Conservation (phyloP, 2,329 filamentous ascomycete genomes). For the Chalara sp. region DNA sequence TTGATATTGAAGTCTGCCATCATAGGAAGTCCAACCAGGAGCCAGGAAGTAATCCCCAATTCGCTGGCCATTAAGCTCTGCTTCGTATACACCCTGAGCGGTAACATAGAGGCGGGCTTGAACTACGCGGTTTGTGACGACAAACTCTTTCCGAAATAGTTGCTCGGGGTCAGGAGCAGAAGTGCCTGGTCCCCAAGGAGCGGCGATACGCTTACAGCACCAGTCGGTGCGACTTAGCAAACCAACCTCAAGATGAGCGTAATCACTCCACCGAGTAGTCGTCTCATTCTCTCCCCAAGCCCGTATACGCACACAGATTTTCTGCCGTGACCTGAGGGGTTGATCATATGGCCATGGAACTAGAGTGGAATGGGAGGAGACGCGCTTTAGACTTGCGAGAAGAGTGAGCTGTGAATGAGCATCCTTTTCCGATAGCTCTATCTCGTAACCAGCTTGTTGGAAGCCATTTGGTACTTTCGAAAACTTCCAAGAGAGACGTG, state of each 20-base stretch:
- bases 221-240: constrained; percentile 1
- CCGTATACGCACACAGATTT: constrained; percentile 1
- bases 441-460: not conserved
- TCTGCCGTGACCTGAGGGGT: constrained; percentile 1
- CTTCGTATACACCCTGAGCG: constrained; percentile 29
- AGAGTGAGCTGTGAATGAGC: not conserved
- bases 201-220: constrained; percentile 2
- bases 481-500: not conserved
- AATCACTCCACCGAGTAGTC: not conserved
- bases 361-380: constrained; percentile 28
- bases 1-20: constrained; percentile 42
- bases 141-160: constrained; percentile 30
- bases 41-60: constrained; percentile 28
- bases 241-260: not conserved
- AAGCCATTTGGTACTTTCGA: not conserved
- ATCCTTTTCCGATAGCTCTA: not conserved
- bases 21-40: constrained; percentile 39
- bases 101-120: constrained; percentile 30
- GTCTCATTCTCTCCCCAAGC: not conserved
- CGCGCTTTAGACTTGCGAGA: not conserved
- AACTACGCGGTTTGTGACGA: not conserved
- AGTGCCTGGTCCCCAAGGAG: constrained; percentile 17
- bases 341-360: constrained; percentile 35
- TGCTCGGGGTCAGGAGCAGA: constrained; percentile 19
- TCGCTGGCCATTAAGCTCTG: constrained; percentile 29